Base-by-base conservation (phyloP, 345 rosid genomes). In the Lenwebbia sp. region DNA sequence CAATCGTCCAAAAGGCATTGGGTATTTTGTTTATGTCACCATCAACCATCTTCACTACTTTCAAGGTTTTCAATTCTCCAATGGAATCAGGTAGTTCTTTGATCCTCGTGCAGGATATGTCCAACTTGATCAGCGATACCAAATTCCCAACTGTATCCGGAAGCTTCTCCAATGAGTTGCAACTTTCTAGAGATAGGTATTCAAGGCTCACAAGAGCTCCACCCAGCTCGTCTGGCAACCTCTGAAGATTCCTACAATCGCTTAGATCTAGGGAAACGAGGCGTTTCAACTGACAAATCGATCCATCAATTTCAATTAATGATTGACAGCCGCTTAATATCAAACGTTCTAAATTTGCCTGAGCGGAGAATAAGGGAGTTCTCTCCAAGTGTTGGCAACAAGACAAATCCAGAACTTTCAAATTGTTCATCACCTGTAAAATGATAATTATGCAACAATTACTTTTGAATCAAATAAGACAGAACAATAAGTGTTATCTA, bases 11-110 rank as follows among this genome's bases (percentile, higher is more conserved):
- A 0, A 60, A 1, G 33, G 70, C 21, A n/a, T 13, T 0, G 1
- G 37, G 70, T 13, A 60, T 3, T 1, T 60, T n/a, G 1, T 10
- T 0, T 13, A n/a, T n/a, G 2, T 0, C 0, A 3, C 0, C 0
- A 2, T 0, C 6, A 1, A 0, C 0, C 0, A 6, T 13, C 37
- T 28, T 13, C 21, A 3, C 0, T 6, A 60, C 74, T 47, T 81
- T 26, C 75, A 85, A 49, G 2, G 56, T 47, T 21, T 33, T 17
- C 60, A 21, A 56, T 9, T 55, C 1, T 74, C n/a, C 12, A 0
- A 85, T 52, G 0, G 86, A 74, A 25, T 75, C 19, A 0, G 83
- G 83, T 25, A 85, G 19, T 6, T 12, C 10, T 2, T n/a, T 9
- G 5, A 85, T 47, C 21, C 0, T 0, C 1, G 54, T 37, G 2